These are phyloP conservation scores for Arabidopsis lyrata DNA, from an alignment of 441 rosid genomes.

Conservation along the genomic window DNA sequence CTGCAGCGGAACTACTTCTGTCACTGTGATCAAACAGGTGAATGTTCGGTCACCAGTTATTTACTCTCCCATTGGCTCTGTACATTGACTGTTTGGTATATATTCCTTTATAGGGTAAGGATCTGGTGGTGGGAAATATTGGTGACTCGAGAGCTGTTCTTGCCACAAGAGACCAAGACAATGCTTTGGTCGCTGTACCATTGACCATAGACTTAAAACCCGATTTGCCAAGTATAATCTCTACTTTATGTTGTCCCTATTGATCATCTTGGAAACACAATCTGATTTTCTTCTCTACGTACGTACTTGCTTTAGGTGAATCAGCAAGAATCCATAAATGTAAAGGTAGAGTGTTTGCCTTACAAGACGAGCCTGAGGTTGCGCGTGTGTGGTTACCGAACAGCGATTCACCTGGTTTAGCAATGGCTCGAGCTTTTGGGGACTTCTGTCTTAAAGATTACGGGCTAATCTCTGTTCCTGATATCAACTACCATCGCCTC, in stretches of 20 bases:
- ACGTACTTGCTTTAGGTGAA: conserved; percentile 53
- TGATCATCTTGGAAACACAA: conserved; percentile 18
- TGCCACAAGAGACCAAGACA: conserved; percentile 60
- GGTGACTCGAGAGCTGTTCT: conserved; percentile 84
- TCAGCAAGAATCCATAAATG: conserved; percentile 75
- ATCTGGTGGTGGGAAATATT: conserved; percentile 65
- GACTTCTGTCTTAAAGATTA: conserved; percentile 85
- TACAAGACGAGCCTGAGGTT: conserved; percentile 85
- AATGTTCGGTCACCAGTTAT: neutral
- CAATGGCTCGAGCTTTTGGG: conserved; percentile 84
- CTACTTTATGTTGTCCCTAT: conserved; percentile 42
- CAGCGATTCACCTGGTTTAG: conserved; percentile 78
- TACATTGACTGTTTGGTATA: conserved; percentile 38
- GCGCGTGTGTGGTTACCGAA: conserved; percentile 88
- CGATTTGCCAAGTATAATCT: conserved; percentile 63
- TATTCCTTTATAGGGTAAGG: conserved; percentile 57
- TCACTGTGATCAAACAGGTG: conserved; percentile 76
- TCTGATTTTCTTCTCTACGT: conserved; percentile 30
- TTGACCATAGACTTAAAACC: conserved; percentile 81
- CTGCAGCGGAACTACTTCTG: conserved; percentile 85
- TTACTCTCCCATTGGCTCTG: conserved; percentile 15
- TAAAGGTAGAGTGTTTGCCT: conserved; percentile 83
- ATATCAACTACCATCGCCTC: conserved; percentile 59
- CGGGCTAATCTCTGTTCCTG: conserved; percentile 75
- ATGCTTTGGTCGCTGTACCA: conserved; percentile 62